These are phyloP conservation scores for Chrysochromulina parva DNA, from an alignment of 78 protist species.

Conservation along the genomic window DNA sequence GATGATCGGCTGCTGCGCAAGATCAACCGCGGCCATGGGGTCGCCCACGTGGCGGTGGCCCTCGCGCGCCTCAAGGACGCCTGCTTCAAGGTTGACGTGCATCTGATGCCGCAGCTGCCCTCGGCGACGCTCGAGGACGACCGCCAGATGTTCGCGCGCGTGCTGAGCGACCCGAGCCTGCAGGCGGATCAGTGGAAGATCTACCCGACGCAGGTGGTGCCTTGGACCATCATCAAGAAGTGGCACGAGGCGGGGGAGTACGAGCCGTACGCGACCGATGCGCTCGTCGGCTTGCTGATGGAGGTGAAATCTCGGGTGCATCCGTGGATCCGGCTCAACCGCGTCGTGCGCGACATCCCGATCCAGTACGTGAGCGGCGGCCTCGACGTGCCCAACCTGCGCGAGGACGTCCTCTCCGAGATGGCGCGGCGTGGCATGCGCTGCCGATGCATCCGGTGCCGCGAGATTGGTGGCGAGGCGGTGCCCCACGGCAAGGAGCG, in stretches of 20 bases:
- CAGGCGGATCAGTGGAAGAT: constrained; percentile 33
- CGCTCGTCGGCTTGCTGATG: not conserved
- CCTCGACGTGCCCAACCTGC: not conserved
- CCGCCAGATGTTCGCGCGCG: not conserved
- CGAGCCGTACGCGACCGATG: not conserved
- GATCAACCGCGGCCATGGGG: not conserved
- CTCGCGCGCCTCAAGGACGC: not conserved
- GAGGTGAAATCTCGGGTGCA: not conserved
- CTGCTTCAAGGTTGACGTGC: constrained; percentile 3
- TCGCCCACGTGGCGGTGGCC: not conserved
- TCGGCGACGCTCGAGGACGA: not conserved
- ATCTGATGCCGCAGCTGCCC: not conserved
- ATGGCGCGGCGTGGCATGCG: not conserved
- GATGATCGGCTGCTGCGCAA: not conserved
- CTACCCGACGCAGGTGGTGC: constrained; percentile 12
- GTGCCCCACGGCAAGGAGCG: not conserved
- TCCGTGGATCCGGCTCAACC: constrained; percentile 32
- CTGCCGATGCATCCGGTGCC: constrained; percentile 24
- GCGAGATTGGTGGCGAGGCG: not conserved
- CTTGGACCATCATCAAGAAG: not conserved
- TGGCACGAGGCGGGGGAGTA: not conserved
- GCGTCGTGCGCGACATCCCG: constrained; percentile 26
- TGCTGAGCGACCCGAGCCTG: not conserved
- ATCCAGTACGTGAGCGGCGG: not conserved
- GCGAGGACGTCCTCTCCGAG: not conserved